Evolutionary conservation across 805 yeast species (phyloP).

Genomic region (Suhomyces emberorum): DNA sequence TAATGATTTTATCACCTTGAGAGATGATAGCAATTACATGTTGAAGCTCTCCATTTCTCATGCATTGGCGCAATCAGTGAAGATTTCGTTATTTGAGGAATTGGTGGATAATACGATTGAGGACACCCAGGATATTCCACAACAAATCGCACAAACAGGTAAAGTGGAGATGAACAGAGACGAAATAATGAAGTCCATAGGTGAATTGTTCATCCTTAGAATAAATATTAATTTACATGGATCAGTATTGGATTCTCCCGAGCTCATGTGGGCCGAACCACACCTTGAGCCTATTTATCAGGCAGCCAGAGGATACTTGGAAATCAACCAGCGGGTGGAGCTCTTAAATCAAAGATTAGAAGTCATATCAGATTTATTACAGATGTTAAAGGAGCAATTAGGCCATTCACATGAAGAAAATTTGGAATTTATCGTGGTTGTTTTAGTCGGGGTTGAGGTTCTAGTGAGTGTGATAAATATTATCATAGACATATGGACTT

Average conservation of each 20-base stretch:
- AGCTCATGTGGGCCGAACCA: conserved; percentile 98
- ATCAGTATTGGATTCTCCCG: conserved; percentile 92
- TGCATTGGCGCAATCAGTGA: conserved; percentile 93
- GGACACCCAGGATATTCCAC: conserved; percentile 96
- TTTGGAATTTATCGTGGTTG: conserved; percentile 84
- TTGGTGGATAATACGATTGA: conserved; percentile 95
- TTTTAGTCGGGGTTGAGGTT: conserved; percentile 88
- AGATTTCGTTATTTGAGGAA: conserved; percentile 93
- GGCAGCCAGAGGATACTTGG: conserved; percentile 93
- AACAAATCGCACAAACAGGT: conserved; percentile 91
- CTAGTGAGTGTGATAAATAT: conserved; percentile 83
- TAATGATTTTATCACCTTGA: conserved; percentile 88
- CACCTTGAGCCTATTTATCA: conserved; percentile 96
- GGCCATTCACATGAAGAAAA: conserved; percentile 93
- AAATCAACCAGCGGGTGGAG: conserved; percentile 90
- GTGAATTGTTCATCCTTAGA: conserved; percentile 86
- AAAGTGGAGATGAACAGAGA: conserved; percentile 91
- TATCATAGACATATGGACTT: conserved; percentile 50
- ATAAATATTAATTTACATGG: conserved; percentile 82
- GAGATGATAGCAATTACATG: conserved; percentile 91
- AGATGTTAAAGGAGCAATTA: conserved; percentile 94
- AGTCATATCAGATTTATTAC: conserved; percentile 87
- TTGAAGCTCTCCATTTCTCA: conserved; percentile 89
- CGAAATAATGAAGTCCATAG: conserved; percentile 95
- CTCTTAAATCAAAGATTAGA: conserved; percentile 87